Base-by-base conservation (phyloP, 192 early-diverging fungal genomes). In the Dissophora ornata region DNA sequence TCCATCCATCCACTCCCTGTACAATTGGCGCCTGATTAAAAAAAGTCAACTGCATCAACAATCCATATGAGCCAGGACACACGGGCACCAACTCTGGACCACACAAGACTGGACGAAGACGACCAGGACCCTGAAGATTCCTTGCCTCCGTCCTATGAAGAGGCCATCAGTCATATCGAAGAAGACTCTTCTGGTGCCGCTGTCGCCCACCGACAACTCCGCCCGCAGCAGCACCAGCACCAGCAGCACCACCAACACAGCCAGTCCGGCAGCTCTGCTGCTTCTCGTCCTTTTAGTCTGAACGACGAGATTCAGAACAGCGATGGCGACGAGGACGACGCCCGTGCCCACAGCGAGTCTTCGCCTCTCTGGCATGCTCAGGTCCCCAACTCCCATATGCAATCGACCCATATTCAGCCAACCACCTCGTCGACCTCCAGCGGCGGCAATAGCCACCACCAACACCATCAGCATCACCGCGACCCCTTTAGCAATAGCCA, bases 121-220 rank as follows among this genome's bases (percentile, higher is more conserved):
- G 45, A 67, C 45, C 2, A 56, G 12, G 47, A 45, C 33, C 40
- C 47, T n/a, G 73, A 59, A 10, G 58, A 61, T 18, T 4, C 64
- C 2, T 55, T 53, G 41, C 73, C 73, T 12, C 73, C 73, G 13
- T 67, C 73, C 2, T 77, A 77, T 40, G 73, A 77, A 48, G 73
- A 77, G 44, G 73, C 73, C 29, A 77, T 62, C 19, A 34, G 52
- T 44, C 64, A 77, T 22, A 55, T 57, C 24, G 50, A 45, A 24
- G 19, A 44, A 45, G 45, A 32, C 42, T 4, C 10, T 25, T 30
- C 22, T 42, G 1, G 44, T 5, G 15, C 30, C 0, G 13, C 45
- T 13, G 19, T 7, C 25, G 19, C n/a, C n/a, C n/a, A n/a, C n/a
- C n/a, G n/a, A n/a, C n/a, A n/a, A n/a, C n/a, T n/a, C n/a, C n/a